Base-by-base conservation (phyloP, 202 grass and related monocot species). In the Cymbopogon flexuosus region DNA sequence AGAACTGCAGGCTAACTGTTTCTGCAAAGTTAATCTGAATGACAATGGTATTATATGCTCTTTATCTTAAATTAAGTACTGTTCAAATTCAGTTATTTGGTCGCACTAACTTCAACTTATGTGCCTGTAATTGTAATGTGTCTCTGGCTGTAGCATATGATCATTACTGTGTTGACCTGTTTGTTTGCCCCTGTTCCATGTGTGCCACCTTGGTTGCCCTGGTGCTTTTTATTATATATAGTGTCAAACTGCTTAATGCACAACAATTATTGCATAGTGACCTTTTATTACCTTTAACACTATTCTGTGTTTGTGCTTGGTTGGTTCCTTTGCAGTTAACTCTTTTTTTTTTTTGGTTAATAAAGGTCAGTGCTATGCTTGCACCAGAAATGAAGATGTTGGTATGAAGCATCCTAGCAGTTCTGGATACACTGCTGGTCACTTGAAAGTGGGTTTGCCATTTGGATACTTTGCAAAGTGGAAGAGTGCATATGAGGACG, bases 351-450 rank as follows among this genome's bases (percentile, higher is more conserved):
- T 33, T 51, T 72, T 42, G 63, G 3, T 47, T 12, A 35, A 63
- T 71, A 40, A 78, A 78, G 83, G 66, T 64, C 57, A 63, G 16
- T 85, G 66, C 31, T 64, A 72, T 72, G 57, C 66, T 41, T 85
- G 83, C 70, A 15, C 16, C 31, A 79, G 15, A 12, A 0, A 21
- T 63, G 82, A 42, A 78, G n/a, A 33, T 19, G 21, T 29, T 71
- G 31, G 52, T 64, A 85, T 85, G 75, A 85, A 79, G 42, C 75
- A 85, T 34, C 83, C 57, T 39, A 61, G 54, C 57, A 54, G 9
- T 24, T 66, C 33, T 72, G 21, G 3, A 30, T 79, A 10, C 23
- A 2, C 8, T 65, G 83, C 57, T 65, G 75, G 83, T 56, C 83
- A 72, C 66, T 64, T 79, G 66, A 34, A 78, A 42, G 10, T 24